phyloP scores from a whole-genome alignment of 139 green algal genomes.

The Closterium sp. region DNA sequence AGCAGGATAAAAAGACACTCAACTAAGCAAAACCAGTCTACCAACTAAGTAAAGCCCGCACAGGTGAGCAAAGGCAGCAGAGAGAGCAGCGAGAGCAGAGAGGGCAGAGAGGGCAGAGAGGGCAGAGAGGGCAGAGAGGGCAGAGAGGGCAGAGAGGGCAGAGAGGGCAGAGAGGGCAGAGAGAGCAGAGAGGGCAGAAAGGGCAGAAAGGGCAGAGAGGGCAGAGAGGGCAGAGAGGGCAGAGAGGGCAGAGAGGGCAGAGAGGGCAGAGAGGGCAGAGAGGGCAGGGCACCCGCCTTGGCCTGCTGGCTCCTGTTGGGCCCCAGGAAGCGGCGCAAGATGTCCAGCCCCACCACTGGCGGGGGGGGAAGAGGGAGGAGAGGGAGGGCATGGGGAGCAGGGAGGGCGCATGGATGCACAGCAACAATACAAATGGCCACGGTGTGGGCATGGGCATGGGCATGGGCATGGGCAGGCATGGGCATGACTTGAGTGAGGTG shows the following conservation, averaged over 20 bases:
- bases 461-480: too few relatives aligned
- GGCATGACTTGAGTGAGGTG: too few relatives aligned
- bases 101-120: neutral
- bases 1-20: neutral
- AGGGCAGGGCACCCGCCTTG: neutral
- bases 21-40: too few relatives aligned
- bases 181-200: neutral
- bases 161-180: neutral
- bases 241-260: neutral
- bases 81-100: neutral
- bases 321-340: constrained; percentile 62
- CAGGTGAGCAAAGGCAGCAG: neutral
- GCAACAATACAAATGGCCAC: too few relatives aligned
- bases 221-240: neutral
- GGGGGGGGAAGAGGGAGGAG: too few relatives aligned
- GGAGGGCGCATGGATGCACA: too few relatives aligned
- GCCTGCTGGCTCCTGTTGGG: neutral
- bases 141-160: neutral
- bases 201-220: neutral
- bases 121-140: neutral
- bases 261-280: neutral
- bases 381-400: too few relatives aligned
- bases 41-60: too few relatives aligned
- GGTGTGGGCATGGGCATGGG: too few relatives aligned
- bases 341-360: constrained; percentile 63